A percentile compares a stretch with the other conserved stretches of the same genome.
These are phyloP conservation scores for Penicillium ochrochloron DNA, from an alignment of 495 filamentous ascomycete genomes.

Conservation along the genomic window DNA sequence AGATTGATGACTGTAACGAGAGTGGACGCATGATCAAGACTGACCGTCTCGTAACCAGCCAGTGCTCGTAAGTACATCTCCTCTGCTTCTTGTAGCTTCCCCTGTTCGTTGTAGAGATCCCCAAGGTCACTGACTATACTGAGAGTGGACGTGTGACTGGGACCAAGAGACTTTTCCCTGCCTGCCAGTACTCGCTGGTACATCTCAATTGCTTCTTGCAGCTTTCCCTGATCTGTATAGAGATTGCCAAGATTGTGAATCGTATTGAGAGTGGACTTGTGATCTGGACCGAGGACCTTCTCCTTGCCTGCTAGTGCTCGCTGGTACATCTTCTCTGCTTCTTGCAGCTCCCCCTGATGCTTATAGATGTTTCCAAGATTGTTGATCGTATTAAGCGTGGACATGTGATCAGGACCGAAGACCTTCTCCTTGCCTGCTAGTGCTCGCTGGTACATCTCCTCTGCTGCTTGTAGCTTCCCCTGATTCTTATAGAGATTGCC, in stretches of 20 bases:
- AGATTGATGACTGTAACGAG: too few species aligned
- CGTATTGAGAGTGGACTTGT: conserved; percentile 35
- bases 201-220: conserved; percentile 44
- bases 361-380: conserved; percentile 39
- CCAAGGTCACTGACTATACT: too few species aligned
- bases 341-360: conserved; percentile 38
- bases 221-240: conserved; percentile 40
- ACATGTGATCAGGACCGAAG: conserved; percentile 37
- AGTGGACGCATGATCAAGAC: too few species aligned
- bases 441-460: conserved; percentile 38
- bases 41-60: too few species aligned
- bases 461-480: conserved; percentile 43
- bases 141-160: too few species aligned
- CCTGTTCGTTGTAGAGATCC: too few species aligned
- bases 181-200: conserved; percentile 36
- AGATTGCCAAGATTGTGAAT: conserved; percentile 44
- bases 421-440: conserved; percentile 41
- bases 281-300: conserved; percentile 36
- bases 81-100: too few species aligned
- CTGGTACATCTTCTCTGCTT: conserved; percentile 44
- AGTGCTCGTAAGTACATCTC: too few species aligned
- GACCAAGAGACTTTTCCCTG: too few species aligned
- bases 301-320: conserved; percentile 35
- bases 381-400: conserved; percentile 41
- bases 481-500: conserved; percentile 34